phyloP scores from a whole-genome alignment of 495 filamentous ascomycete genomes.

The Pyrenula aspistea region DNA sequence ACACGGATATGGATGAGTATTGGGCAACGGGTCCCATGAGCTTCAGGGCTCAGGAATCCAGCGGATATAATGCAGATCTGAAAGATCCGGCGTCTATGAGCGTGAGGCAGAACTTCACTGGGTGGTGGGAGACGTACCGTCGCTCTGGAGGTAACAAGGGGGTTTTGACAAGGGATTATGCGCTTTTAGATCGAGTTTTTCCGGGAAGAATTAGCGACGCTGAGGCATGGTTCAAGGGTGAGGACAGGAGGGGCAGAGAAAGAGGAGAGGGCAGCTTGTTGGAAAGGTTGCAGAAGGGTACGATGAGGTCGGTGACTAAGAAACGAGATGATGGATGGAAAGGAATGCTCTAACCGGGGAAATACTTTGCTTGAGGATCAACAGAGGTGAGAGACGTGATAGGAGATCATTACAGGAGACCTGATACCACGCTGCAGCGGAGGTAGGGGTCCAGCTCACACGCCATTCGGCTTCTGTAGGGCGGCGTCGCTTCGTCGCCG shows the following conservation, averaged over 20 bases:
- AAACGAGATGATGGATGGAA: neutral
- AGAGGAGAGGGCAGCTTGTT: neutral
- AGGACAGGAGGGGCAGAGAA: slow-evolving; percentile 6
- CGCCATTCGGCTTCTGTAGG: too few species aligned
- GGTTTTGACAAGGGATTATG: slow-evolving; percentile 33
- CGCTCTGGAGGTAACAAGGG: slow-evolving; percentile 14
- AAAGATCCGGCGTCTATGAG: slow-evolving; percentile 31
- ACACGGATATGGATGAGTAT: slow-evolving; percentile 31
- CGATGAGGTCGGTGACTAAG: neutral
- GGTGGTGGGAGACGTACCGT: slow-evolving; percentile 34
- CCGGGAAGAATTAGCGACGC: slow-evolving; percentile 28
- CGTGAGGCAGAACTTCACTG: slow-evolving; percentile 37
- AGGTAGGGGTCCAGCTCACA: too few species aligned
- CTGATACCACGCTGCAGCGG: too few species aligned
- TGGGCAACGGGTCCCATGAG: slow-evolving; percentile 12
- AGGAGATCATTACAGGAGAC: neutral
- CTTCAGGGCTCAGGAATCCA: slow-evolving; percentile 8
- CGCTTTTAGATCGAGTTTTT: slow-evolving; percentile 37
- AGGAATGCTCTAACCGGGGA: neutral
- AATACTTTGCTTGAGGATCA: neutral
- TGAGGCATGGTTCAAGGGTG: slow-evolving; percentile 17
- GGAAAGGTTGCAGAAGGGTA: neutral
- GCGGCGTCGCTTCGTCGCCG: too few species aligned
- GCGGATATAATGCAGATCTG: slow-evolving; percentile 26
- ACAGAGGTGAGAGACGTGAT: neutral